phyloP scores from a whole-genome alignment of 371 early-diverging fungal genomes.

The Mortierella sp. region DNA sequence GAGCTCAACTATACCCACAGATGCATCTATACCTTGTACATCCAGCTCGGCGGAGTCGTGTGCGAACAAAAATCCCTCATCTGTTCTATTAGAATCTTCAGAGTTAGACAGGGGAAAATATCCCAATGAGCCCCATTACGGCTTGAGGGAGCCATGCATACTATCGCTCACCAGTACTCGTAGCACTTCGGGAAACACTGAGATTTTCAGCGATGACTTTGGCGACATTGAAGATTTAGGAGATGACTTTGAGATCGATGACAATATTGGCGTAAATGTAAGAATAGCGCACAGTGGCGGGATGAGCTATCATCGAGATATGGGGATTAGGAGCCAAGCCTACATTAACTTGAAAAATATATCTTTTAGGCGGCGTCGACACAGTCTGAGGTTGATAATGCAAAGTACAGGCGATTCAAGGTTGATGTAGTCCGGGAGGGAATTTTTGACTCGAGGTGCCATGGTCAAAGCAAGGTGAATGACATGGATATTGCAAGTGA shows the following conservation, averaged over 20 bases:
- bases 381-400: conserved; percentile 2
- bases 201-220: conserved; percentile 1
- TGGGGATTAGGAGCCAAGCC: neutral
- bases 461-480: conserved; percentile 27
- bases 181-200: neutral
- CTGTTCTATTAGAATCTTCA: neutral
- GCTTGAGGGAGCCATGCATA: neutral
- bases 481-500: neutral
- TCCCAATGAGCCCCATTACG: neutral
- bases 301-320: neutral
- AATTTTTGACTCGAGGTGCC: conserved; percentile 12
- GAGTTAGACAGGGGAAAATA: neutral
- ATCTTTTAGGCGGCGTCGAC: neutral
- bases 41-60: neutral
- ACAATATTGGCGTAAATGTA: conserved; percentile 5
- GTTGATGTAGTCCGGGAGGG: conserved; percentile 15
- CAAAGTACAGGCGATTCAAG: conserved; percentile 22
- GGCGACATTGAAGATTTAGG: conserved; percentile 30
- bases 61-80: conserved; percentile 2
- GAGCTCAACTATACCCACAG: conserved; percentile 5
- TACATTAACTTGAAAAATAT: neutral
- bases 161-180: neutral
- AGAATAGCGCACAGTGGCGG: neutral
- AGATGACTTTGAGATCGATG: conserved; percentile 37
- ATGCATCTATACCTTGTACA: neutral